Conservation (phyloP, 2,329 filamentous ascomycete genomes). For the Xylariaceae sp. region DNA sequence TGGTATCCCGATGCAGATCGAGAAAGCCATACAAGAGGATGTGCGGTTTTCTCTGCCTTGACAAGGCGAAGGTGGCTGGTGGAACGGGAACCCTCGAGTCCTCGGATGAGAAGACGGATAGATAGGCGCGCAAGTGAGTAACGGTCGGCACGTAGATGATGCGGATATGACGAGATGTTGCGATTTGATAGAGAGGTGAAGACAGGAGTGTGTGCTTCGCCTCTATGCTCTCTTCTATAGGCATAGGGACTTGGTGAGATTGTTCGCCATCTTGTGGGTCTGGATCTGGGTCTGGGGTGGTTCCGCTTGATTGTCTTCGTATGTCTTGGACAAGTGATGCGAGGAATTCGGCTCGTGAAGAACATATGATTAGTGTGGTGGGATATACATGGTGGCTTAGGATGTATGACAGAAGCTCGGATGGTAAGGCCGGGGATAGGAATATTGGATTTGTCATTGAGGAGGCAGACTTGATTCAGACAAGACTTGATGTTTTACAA, state of each 20-base stretch:
- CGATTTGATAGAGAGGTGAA: constrained; percentile 72
- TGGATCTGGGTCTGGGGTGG: constrained; percentile 20
- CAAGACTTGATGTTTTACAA: background rate
- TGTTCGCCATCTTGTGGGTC: constrained; percentile 14
- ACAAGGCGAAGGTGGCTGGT: constrained; percentile 32
- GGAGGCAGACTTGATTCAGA: too few relatives aligned
- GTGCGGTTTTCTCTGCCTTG: constrained; percentile 43
- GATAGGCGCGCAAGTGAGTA: constrained; percentile 77
- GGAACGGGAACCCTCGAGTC: constrained; percentile 49
- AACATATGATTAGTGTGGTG: constrained; percentile 76
- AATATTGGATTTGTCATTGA: constrained; percentile 45
- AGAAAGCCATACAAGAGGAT: constrained; percentile 72
- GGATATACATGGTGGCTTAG: constrained; percentile 61
- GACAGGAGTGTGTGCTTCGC: constrained; percentile 56
- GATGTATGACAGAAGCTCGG: constrained; percentile 70
- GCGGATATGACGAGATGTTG: constrained; percentile 71
- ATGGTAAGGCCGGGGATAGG: constrained; percentile 60
- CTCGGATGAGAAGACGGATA: constrained; percentile 61
- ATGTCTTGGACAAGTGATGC: constrained; percentile 61
- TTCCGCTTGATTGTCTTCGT: constrained; percentile 16
- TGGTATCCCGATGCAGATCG: constrained; percentile 69
- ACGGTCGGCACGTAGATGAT: constrained; percentile 78
- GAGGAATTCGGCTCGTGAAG: constrained; percentile 69
- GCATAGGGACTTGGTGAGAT: background rate
- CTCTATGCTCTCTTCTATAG: background rate